Base-by-base conservation (phyloP, 2,329 filamentous ascomycete species). In the Gnomoniopsis smithogilvyi region DNA sequence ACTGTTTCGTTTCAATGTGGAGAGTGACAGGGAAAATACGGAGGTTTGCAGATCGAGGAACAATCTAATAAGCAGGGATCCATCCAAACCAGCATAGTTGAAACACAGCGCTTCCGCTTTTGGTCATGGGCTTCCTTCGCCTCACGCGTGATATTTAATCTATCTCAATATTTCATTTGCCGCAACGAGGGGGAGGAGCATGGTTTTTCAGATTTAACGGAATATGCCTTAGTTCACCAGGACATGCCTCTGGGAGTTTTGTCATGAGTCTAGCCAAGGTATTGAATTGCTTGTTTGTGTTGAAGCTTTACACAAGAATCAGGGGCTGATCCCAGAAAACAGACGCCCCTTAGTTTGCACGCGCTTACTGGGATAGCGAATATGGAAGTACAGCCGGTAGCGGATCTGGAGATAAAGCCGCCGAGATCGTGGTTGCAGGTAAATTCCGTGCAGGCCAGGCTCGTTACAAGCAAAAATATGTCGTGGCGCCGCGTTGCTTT, bases 1-100 rank as follows among this genome's bases (percentile, higher is more conserved):
- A 11, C 26, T 56, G 53, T 57, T 57, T 56, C 54, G 58, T 57
- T 60, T 60, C 58, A 49, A n/a, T 34, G 43, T 33, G 36, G 41
- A 46, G n/a, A 6, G 43, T 10, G 43, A 12, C 36, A n/a, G n/a
- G 17, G 43, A 22, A 22, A 46, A 46, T 19, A 46, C 8, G 43
- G 43, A 24, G 17, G 3, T 22, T 46, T 19, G 43, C 17, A 19
- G 19, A 19, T 46, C n/a, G 6, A n/a, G 38, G 12, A 15, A 41
- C 6, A 41, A 15, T 41, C 3, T 4, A 46, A 46, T 46, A 46
- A 19, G 43, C n/a, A 46, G 43, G 17, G 19, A 46, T 46, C 19
- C 43, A 46, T 6, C 10, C 6, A 19, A 19, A 46, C 12, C 4
- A 14, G 36, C 4, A n/a, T 41, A 14, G 36, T 41, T n/a, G 12